These are phyloP conservation scores for Castanospermum australe DNA, from an alignment of 306 rosid genomes.

Conservation along the genomic window DNA sequence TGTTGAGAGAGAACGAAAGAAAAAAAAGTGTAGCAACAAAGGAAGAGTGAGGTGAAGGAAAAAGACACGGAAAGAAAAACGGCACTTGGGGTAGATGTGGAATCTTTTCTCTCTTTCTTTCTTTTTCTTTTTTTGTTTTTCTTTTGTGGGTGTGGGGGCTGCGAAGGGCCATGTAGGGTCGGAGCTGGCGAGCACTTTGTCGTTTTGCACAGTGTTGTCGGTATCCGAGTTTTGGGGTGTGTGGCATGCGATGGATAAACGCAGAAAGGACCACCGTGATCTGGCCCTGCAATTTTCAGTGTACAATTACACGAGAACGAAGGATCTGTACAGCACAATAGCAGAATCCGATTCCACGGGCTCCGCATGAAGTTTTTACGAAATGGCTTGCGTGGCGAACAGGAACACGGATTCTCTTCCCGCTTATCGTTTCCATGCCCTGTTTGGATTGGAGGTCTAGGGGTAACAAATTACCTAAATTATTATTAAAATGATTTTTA, in stretches of 20 bases:
- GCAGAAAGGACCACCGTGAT: conserved; percentile 23
- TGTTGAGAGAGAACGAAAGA: conserved; percentile 27
- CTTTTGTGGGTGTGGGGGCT: background rate
- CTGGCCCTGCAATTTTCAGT: background rate
- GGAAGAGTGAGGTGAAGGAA: conserved; percentile 21
- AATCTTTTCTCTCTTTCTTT: conserved; percentile 3
- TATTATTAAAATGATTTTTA: too few relatives aligned
- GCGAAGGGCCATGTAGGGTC: conserved; percentile 29
- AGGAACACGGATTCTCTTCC: background rate
- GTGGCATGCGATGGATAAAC: background rate
- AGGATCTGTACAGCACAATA: background rate
- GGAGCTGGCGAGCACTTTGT: conserved; percentile 33
- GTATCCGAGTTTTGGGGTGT: conserved; percentile 2
- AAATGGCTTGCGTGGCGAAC: background rate
- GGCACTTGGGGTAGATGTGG: conserved; percentile 39
- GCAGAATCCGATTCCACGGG: conserved; percentile 29
- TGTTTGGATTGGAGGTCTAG: too few relatives aligned
- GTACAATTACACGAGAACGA: background rate
- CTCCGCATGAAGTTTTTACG: conserved; percentile 5
- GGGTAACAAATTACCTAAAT: too few relatives aligned
- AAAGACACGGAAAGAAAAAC: conserved; percentile 22
- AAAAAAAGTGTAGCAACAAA: conserved; percentile 21
- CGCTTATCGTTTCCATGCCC: too few relatives aligned
- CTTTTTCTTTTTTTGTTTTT: background rate
- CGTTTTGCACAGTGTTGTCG: conserved; percentile 6